A percentile compares a stretch with the other conserved stretches of the same genome.
Evolutionary conservation across 1,284 basidiomycete species (phyloP).

Genomic region (Cutaneotrichosporon cutaneum): DNA sequence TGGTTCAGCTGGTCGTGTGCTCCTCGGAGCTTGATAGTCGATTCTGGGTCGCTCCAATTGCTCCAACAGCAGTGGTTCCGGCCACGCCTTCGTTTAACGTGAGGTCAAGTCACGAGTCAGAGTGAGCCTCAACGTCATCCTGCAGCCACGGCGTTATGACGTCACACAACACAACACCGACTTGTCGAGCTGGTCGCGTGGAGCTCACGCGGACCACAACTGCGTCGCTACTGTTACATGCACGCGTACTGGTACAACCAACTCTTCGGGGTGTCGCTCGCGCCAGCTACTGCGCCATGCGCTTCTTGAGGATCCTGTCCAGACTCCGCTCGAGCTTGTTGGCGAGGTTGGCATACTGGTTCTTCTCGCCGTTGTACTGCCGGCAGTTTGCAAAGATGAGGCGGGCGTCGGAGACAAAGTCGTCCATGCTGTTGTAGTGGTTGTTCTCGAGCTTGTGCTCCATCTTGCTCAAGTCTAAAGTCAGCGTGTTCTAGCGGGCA

Average conservation of each 20-base stretch:
- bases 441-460: slow-evolving; percentile 82
- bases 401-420: slow-evolving; percentile 76
- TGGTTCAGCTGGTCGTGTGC: no score
- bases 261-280: no score
- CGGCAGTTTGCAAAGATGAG: slow-evolving; percentile 91
- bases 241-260: neutral
- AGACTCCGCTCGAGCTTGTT: slow-evolving; percentile 68
- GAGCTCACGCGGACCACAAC: neutral
- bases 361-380: slow-evolving; percentile 80
- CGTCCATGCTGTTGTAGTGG: slow-evolving; percentile 70
- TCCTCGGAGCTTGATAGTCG: no score
- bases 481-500: slow-evolving; percentile 16
- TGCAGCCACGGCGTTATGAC: no score
- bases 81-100: no score
- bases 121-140: no score
- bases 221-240: neutral
- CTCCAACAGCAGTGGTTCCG: no score
- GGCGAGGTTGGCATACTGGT: slow-evolving; percentile 83
- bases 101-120: no score
- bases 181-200: no score
- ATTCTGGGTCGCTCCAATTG: no score
- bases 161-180: neutral
- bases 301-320: slow-evolving; percentile 53
- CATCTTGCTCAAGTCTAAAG: slow-evolving; percentile 83
- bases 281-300: slow-evolving; percentile 26